These are phyloP conservation scores for Fusarium odoratissimum DNA, from an alignment of 2,329 filamentous ascomycete genomes.

Conservation along the genomic window DNA sequence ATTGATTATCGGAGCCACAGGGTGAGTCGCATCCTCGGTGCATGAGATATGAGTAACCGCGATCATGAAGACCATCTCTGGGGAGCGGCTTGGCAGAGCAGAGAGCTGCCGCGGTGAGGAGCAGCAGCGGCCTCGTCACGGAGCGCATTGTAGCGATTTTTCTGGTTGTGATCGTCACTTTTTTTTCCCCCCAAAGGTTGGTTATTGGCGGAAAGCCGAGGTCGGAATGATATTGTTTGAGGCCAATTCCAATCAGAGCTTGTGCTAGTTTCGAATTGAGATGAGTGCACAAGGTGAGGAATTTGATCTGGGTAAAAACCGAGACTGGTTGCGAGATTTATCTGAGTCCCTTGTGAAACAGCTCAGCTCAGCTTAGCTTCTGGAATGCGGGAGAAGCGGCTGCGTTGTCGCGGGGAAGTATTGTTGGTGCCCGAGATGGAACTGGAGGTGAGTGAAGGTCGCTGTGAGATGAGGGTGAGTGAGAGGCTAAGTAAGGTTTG, in stretches of 20 bases:
- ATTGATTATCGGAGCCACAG: conserved; percentile 66
- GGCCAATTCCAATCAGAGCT: conserved; percentile 25
- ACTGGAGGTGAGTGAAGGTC: conserved; percentile 21
- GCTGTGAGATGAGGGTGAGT: conserved; percentile 20
- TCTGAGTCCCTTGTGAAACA: conserved; percentile 27
- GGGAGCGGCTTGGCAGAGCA: conserved; percentile 61
- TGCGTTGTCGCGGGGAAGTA: conserved; percentile 19
- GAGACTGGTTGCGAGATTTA: conserved; percentile 27
- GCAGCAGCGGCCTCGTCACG: conserved; percentile 49
- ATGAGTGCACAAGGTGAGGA: conserved; percentile 3
- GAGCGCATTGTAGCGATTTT: conserved; percentile 39
- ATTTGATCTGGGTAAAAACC: background rate
- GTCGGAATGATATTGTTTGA: conserved; percentile 17
- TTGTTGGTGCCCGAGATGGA: conserved; percentile 35
- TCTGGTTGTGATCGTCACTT: conserved; percentile 1
- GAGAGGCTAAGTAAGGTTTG: conserved; percentile 10
- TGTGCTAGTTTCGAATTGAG: conserved; percentile 19
- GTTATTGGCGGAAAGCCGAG: conserved; percentile 11
- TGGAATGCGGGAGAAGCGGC: conserved; percentile 31
- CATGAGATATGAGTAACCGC: conserved; percentile 63
- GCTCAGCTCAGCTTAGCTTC: conserved; percentile 4
- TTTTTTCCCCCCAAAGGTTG: too few species aligned
- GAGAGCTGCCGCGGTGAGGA: conserved; percentile 52
- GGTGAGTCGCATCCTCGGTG: conserved; percentile 61
- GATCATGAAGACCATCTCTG: conserved; percentile 60